Evolutionary conservation across 1,284 basidiomycete species (phyloP).

Genomic region (Somion occarium): DNA sequence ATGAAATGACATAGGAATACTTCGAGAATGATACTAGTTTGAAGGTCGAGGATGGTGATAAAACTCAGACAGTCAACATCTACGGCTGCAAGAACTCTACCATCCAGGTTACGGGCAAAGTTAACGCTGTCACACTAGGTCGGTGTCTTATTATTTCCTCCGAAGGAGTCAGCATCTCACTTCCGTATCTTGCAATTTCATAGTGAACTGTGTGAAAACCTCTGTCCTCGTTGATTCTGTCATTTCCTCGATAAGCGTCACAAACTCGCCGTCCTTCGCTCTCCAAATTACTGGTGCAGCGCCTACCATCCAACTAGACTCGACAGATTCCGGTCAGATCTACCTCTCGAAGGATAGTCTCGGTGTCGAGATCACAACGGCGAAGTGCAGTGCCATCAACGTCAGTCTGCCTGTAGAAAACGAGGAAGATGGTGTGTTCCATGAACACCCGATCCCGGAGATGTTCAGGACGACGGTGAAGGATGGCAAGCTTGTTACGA

Average conservation of each 20-base stretch:
- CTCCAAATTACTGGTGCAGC: constrained; percentile 88
- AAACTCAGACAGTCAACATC: constrained; percentile 86
- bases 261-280: constrained; percentile 89
- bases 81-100: constrained; percentile 92
- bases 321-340: constrained; percentile 92
- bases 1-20: constrained; percentile 64
- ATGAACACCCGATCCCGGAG: constrained; percentile 91
- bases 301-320: constrained; percentile 92
- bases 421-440: constrained; percentile 89
- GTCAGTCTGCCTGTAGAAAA: constrained; percentile 84
- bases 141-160: constrained; percentile 25
- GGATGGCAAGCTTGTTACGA: constrained; percentile 84
- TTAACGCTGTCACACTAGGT: constrained; percentile 93
- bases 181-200: background rate
- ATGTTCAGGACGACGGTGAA: constrained; percentile 88
- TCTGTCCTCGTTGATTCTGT: constrained; percentile 89
- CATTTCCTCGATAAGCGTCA: constrained; percentile 86
- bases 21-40: constrained; percentile 82
- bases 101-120: constrained; percentile 88
- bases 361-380: constrained; percentile 84
- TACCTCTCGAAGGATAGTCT: constrained; percentile 87
- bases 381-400: constrained; percentile 95
- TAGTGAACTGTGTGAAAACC: constrained; percentile 89
- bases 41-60: constrained; percentile 73
- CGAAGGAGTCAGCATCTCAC: background rate